Conservation (phyloP, 2,329 filamentous ascomycete species). For the Xylariaceae sp. region DNA sequence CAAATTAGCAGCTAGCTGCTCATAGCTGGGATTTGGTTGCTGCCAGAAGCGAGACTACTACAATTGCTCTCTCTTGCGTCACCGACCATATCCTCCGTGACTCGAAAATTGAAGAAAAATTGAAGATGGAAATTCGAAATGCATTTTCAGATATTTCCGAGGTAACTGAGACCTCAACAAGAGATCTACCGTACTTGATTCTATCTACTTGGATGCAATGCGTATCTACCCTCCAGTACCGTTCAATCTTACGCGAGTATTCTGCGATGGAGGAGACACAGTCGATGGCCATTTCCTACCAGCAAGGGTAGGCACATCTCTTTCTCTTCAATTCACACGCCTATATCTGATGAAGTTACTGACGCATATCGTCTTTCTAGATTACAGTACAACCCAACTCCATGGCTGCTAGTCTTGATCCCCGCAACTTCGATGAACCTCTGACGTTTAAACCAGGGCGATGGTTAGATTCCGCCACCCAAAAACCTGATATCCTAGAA, state of each 20-base stretch:
- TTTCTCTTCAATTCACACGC: neutral
- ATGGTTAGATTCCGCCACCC: slow-evolving; percentile 10
- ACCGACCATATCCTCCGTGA: neutral
- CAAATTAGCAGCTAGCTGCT: neutral
- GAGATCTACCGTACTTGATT: slow-evolving; percentile 5
- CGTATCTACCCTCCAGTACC: slow-evolving; percentile 14
- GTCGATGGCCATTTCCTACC: slow-evolving; percentile 16
- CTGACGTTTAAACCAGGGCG: slow-evolving; percentile 13
- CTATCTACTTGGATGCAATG: slow-evolving; percentile 8
- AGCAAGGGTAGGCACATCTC: slow-evolving; percentile 8
- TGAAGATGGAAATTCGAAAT: neutral
- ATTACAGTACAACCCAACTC: slow-evolving; percentile 13
- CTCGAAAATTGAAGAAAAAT: neutral
- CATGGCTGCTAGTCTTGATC: slow-evolving; percentile 13
- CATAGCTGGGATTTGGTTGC: neutral
- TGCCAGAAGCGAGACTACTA: neutral
- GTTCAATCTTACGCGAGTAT: slow-evolving; percentile 4
- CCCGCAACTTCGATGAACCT: slow-evolving; percentile 14
- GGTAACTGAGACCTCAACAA: slow-evolving; percentile 8
- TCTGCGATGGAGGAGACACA: slow-evolving; percentile 8
- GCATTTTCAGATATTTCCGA: neutral
- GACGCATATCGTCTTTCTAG: slow-evolving; percentile 3
- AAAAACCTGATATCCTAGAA: slow-evolving; percentile 9
- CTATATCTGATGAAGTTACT: no score
- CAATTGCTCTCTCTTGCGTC: neutral